These are phyloP conservation scores for Vairimorpha ceranae DNA, from an alignment of 371 early-diverging fungal genomes.

Conservation along the genomic window DNA sequence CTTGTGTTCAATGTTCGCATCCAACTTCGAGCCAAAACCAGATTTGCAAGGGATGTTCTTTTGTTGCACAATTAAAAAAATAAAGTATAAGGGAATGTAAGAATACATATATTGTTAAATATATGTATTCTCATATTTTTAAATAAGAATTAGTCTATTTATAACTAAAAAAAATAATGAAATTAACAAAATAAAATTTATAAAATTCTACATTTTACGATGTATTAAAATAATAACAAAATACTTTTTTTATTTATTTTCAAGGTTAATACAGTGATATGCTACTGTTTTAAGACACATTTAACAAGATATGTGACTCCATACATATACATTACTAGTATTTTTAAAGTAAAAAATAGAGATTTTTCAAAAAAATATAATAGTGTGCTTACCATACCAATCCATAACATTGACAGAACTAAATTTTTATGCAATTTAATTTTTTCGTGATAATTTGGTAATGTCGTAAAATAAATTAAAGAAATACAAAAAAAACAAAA, in stretches of 20 bases:
- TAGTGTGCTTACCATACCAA: neutral
- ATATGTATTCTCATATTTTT: no score
- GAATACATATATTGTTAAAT: neutral
- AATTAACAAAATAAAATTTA: neutral
- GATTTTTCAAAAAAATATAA: neutral
- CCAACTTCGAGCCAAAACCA: constrained; percentile 33
- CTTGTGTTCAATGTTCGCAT: constrained; percentile 33
- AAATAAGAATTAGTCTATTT: no score
- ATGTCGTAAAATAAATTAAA: constrained; percentile 21
- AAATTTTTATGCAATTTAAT: constrained; percentile 6
- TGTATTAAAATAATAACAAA: no score
- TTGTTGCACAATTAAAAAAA: constrained; percentile 15
- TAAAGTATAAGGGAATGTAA: neutral
- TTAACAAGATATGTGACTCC: neutral
- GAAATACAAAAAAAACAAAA: constrained; percentile 25
- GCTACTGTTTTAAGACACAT: no score
- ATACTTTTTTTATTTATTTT: no score
- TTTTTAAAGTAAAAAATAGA: neutral
- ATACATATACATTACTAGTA: neutral
- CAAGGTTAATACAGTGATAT: no score
- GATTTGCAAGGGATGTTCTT: constrained; percentile 39
- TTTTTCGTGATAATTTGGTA: constrained; percentile 16
- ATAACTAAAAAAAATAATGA: neutral
- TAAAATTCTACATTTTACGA: neutral
- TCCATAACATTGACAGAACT: neutral